These are phyloP conservation scores for Calonectria ilicicola DNA, from an alignment of 2,329 filamentous ascomycete genomes.

Conservation along the genomic window DNA sequence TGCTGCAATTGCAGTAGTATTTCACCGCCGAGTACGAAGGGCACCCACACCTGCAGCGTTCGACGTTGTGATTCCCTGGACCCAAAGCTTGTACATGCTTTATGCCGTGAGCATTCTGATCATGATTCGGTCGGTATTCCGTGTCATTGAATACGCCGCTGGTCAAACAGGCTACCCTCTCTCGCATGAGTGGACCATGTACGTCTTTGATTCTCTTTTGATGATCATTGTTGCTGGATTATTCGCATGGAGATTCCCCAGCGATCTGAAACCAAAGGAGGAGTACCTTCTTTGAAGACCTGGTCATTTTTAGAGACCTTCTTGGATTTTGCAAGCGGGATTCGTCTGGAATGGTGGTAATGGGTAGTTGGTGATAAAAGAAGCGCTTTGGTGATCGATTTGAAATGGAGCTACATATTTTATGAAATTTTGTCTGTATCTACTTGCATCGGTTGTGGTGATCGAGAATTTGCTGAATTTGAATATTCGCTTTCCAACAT, in stretches of 20 bases:
- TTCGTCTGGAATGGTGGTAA: too few relatives aligned
- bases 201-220: slow-evolving; percentile 4
- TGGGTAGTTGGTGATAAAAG: too few relatives aligned
- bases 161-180: not conserved
- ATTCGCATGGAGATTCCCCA: slow-evolving; percentile 6
- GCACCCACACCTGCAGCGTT: not conserved
- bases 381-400: too few relatives aligned
- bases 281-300: not conserved
- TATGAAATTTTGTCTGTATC: not conserved
- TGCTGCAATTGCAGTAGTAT: not conserved
- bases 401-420: too few relatives aligned
- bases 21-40: not conserved
- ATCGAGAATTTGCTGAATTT: too few relatives aligned
- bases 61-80: not conserved
- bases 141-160: slow-evolving; percentile 5
- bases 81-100: slow-evolving; percentile 2
- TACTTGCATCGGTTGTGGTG: too few relatives aligned
- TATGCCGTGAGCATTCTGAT: slow-evolving; percentile 2
- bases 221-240: not conserved
- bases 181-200: slow-evolving; percentile 13
- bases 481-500: not conserved
- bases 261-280: not conserved
- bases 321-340: too few relatives aligned
- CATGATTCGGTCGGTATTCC: slow-evolving; percentile 12
- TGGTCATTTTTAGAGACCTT: too few relatives aligned